Conservation (phyloP, 2,329 filamentous ascomycete genomes). For the Escovopsis sp. region DNA sequence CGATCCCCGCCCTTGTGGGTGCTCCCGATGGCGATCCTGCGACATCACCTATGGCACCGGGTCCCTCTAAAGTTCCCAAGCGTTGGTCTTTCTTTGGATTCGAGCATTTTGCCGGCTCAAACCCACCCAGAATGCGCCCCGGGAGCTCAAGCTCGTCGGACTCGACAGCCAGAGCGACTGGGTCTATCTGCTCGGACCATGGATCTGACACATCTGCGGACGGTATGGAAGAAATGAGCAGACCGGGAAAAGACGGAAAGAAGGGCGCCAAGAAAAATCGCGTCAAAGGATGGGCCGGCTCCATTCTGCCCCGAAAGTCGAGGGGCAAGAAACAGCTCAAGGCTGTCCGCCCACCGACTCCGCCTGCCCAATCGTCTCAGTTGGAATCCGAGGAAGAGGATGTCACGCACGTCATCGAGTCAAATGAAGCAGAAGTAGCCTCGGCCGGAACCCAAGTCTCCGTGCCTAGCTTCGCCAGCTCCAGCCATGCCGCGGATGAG, state of each 20-base stretch:
- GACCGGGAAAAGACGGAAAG: constrained; percentile 18
- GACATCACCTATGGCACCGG: constrained; percentile 26
- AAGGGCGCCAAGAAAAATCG: constrained; percentile 42
- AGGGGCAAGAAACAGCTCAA: constrained; percentile 35
- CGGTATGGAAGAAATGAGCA: constrained; percentile 8
- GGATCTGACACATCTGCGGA: constrained; percentile 17
- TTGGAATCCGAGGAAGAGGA: constrained; percentile 17
- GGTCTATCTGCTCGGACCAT: constrained; percentile 21
- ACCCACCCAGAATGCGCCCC: constrained; percentile 32
- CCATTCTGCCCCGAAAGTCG: constrained; percentile 48
- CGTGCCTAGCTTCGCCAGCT: no score
- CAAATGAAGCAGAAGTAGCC: constrained; percentile 17
- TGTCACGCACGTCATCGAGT: neutral
- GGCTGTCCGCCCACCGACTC: constrained; percentile 30
- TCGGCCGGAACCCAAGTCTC: constrained; percentile 3
- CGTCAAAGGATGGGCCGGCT: constrained; percentile 59
- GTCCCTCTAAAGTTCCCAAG: constrained; percentile 36
- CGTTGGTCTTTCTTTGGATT: constrained; percentile 50
- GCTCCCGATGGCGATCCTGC: constrained; percentile 21
- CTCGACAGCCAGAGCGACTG: constrained; percentile 16
- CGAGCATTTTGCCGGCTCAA: constrained; percentile 35
- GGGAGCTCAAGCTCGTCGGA: constrained; percentile 33
- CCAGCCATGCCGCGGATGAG: constrained; percentile 36
- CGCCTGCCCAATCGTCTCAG: constrained; percentile 22
- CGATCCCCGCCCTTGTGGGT: constrained; percentile 39